Base-by-base conservation (phyloP, 176 grass and related monocot genomes). In the Oryza punctata region DNA sequence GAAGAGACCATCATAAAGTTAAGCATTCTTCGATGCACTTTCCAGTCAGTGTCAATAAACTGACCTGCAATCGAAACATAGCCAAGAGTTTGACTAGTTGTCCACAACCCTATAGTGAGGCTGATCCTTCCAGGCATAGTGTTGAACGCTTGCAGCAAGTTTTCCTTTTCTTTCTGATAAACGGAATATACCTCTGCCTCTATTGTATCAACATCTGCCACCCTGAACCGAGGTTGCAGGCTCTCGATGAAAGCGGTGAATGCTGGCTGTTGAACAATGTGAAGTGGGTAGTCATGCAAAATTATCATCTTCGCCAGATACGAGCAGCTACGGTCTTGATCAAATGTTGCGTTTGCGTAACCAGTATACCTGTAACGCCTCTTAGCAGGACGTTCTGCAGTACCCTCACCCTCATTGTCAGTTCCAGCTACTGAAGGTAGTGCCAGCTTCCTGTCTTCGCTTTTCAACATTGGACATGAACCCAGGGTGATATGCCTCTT, bases 1-100 rank as follows among this genome's bases (percentile, higher is more conserved):
- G 94, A 97, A 67, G 94, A 97, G 7, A 97, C 94, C 94, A 97
- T 93, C 94, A 97, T 90, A 85, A 97, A 97, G 87, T 90, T 97
- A 13, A 97, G 89, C 91, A 97, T 97, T 69, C 91, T 93, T 66
- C 78, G 77, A 71, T 97, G 85, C 82, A 97, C 80, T 74, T 90
- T 97, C 91, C 91, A 97, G 11, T n/a, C n/a, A n/a, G n/a, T n/a
- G n/a, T n/a, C n/a, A n/a, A n/a, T n/a, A n/a, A n/a, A n/a, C n/a
- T n/a, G 94, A 32, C 94, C 94, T 6, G 85, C 84, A 44, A 97
- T 71, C 11, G 91, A 97, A 84, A 97, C 88, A 80, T 97, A 97
- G 23, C 94, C 94, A 61, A 97, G 87, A 70, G 94, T 97, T 52
- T 97, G 94, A 89, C 91, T 97, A 6, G 94, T 97, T 46, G 87